Evolutionary conservation across 1,284 basidiomycete species (phyloP).

Genomic region (Malassezia nana): DNA sequence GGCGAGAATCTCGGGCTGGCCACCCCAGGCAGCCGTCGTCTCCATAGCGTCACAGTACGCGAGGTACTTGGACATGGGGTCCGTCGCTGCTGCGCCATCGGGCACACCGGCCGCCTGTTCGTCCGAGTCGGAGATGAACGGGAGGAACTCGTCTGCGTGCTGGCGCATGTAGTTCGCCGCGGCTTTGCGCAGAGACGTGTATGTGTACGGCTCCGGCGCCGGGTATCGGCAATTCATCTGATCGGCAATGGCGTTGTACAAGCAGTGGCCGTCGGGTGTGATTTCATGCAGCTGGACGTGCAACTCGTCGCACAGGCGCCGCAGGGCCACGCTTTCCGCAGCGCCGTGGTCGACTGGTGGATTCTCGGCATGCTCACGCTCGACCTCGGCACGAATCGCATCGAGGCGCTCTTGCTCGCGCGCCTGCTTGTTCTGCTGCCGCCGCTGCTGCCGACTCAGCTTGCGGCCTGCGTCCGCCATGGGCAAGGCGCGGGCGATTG

Average conservation of each 20-base stretch:
- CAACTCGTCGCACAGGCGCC: background rate
- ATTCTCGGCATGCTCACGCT: conserved; percentile 7
- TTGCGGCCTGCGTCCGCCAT: conserved; percentile 5
- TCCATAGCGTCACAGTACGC: conserved; percentile 71
- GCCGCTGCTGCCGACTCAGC: conserved; percentile 28
- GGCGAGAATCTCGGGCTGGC: conserved; percentile 90
- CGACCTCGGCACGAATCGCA: conserved; percentile 11
- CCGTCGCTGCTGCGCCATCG: conserved; percentile 56
- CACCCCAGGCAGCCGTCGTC: conserved; percentile 84
- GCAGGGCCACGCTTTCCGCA: background rate
- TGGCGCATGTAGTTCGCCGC: conserved; percentile 73
- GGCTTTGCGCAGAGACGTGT: conserved; percentile 54
- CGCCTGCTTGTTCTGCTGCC: conserved; percentile 14
- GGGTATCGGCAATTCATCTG: conserved; percentile 51
- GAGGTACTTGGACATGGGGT: conserved; percentile 57
- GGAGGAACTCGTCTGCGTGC: conserved; percentile 83
- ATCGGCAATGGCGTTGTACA: conserved; percentile 84
- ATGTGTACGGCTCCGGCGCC: conserved; percentile 19
- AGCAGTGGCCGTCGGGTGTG: conserved; percentile 76
- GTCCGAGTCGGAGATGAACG: conserved; percentile 64
- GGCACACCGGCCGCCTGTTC: conserved; percentile 51
- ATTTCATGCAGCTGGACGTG: conserved; percentile 52
- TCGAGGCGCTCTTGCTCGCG: conserved; percentile 23
- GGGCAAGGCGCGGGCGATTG: conserved; percentile 14
- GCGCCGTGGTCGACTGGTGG: background rate